phyloP scores from a whole-genome alignment of 2,329 filamentous ascomycete genomes.

The Volutella citrinella region DNA sequence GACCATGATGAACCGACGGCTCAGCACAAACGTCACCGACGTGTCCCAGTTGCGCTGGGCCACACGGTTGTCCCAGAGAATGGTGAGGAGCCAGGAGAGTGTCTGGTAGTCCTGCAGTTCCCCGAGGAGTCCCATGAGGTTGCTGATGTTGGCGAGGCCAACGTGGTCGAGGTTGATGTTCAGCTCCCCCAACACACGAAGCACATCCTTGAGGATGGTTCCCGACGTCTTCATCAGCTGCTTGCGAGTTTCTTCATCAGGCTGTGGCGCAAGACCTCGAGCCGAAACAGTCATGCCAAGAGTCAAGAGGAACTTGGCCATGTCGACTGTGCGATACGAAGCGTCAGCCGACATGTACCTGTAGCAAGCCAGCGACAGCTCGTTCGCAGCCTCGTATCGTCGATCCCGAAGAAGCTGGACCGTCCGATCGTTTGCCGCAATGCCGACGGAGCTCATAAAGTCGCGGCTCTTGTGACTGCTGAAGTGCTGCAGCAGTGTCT shows the following conservation, averaged over 20 bases:
- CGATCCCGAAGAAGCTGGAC: conserved; percentile 22
- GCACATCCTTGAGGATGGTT: conserved; percentile 37
- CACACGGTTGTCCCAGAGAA: conserved; percentile 29
- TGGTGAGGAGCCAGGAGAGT: conserved; percentile 35
- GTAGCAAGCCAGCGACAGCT: not conserved
- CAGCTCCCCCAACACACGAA: conserved; percentile 35
- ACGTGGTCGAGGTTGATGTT: conserved; percentile 42
- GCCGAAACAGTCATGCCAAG: conserved; percentile 32
- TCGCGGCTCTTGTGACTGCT: conserved; percentile 30
- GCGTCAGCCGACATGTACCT: conserved; percentile 31
- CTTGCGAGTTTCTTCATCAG: conserved; percentile 32
- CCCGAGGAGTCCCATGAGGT: conserved; percentile 39
- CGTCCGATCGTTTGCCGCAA: conserved; percentile 28
- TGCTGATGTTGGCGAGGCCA: conserved; percentile 37
- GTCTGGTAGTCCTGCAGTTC: conserved; percentile 42
- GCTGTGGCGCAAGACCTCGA: conserved; percentile 10
- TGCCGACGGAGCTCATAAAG: conserved; percentile 35
- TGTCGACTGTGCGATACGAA: conserved; percentile 24
- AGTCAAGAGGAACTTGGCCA: conserved; percentile 33
- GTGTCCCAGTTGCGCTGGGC: conserved; percentile 14
- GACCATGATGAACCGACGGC: conserved; percentile 17
- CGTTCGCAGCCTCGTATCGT: not conserved
- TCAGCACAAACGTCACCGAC: conserved; percentile 13
- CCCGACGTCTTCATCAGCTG: conserved; percentile 37
- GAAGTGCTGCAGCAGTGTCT: conserved; percentile 31